phyloP scores from a whole-genome alignment of 257 asterid genomes.

The Nicotiana obtusifolia region DNA sequence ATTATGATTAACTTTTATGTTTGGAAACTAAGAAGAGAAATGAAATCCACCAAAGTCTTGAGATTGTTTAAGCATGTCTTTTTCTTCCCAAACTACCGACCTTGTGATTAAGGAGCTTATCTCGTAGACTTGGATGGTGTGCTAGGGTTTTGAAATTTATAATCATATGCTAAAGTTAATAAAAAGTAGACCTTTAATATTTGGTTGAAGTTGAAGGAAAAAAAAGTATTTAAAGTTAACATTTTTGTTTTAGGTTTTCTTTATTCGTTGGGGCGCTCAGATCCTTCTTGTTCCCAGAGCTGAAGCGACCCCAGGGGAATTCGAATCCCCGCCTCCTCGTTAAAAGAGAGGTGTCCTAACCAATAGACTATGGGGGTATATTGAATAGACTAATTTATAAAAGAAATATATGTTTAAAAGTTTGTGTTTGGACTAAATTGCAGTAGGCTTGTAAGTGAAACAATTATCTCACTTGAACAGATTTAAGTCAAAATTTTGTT shows the following conservation, averaged over 20 bases:
- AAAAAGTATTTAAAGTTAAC: neutral
- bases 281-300: too few relatives aligned
- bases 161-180: neutral
- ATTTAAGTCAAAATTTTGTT: neutral
- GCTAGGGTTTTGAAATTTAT: constrained; percentile 1
- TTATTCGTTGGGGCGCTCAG: too few relatives aligned
- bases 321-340: too few relatives aligned
- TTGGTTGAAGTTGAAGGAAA: neutral
- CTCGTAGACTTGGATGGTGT: constrained; percentile 2
- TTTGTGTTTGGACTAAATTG: neutral
- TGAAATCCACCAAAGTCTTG: neutral
- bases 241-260: too few relatives aligned
- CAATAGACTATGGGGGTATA: too few relatives aligned
- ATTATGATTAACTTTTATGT: neutral
- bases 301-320: too few relatives aligned
- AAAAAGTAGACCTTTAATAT: neutral
- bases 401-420: neutral
- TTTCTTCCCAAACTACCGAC: neutral
- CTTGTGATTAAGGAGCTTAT: neutral
- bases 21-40: neutral
- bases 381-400: too few relatives aligned
- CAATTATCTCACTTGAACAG: neutral
- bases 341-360: too few relatives aligned
- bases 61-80: neutral
- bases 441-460: neutral